Evolutionary conservation across 2,329 filamentous ascomycete genomes (phyloP), one percentile per base, ranked within the genome.

Genomic region (Botrytis aclada): DNA sequence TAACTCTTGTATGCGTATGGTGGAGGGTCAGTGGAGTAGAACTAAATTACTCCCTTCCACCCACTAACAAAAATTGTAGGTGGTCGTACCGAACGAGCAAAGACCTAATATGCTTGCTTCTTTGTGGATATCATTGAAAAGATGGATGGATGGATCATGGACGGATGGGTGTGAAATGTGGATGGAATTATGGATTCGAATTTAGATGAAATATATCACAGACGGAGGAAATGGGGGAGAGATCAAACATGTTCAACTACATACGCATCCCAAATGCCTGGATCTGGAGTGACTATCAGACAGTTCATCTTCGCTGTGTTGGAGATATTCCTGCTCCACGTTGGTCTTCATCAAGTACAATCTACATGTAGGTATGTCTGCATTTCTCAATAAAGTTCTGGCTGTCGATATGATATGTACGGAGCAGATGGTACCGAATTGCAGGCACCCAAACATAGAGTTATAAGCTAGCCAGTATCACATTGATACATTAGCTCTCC

Each of bases 41-140:
- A 43, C 32, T 62, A 70, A 70, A 61, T 70, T 70, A 29, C 67
- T 32, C 54, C 67, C 54, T 54, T 70, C 54, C 39, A 69, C 34
- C 47, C 45, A 70, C 67, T 32, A 62, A 43, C 34, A 61, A 37
- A n/a, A 62, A 54, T 29, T 56, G 39, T 62, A 70, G 58, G 37
- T 47, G 60, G 22, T 62, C 20, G 67, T 37, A 70, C 54, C 56
- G 39, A 70, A 4, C 7, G 54, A 70, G 67, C 39, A 70, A 47
- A 70, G 67, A 61, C 29, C 51, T 45, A n/a, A 45, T 34, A 61
- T 70, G 67, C 67, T 70, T 70, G 56, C 67, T 61, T 70, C 39
- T 45, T 41, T 70, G 39, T 64, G 63, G 63, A 70, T 45, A 70
- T 43, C 22, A 16, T n/a, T 45, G 67, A 61, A 37, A 37, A 14